Evolutionary conservation across 1,284 basidiomycete species (phyloP).

Genomic region (Marasmius sp.): DNA sequence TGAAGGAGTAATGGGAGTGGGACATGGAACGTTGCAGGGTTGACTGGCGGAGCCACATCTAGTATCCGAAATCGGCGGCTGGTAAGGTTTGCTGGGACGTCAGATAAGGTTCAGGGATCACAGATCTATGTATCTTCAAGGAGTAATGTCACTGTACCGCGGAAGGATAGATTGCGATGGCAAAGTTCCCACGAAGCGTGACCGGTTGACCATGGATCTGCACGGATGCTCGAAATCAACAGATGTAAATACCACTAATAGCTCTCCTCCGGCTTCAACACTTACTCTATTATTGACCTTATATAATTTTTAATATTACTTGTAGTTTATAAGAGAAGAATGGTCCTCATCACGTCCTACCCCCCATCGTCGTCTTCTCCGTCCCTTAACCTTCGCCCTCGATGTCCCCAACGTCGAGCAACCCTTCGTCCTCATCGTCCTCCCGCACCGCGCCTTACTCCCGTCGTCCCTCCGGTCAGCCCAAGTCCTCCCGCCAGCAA

Average conservation of each 20-base stretch:
- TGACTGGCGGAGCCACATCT: not conserved
- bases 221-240: not conserved
- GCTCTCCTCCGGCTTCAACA: not conserved
- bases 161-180: not conserved
- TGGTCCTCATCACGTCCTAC: not conserved
- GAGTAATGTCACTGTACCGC: not conserved
- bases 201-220: not conserved
- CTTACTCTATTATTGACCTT: not conserved
- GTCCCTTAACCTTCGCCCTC: constrained; percentile 12
- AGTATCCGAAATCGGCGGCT: too few relatives aligned
- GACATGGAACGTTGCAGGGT: not conserved
- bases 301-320: not conserved
- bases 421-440: constrained; percentile 31
- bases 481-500: constrained; percentile 76
- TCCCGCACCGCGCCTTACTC: constrained; percentile 42
- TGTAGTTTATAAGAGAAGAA: not conserved
- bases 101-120: constrained; percentile 34
- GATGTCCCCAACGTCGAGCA: constrained; percentile 53
- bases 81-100: constrained; percentile 20
- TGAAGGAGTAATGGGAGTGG: constrained; percentile 1
- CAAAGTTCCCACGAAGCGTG: not conserved
- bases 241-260: not conserved
- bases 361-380: constrained; percentile 3
- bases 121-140: constrained; percentile 19
- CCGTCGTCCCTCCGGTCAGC: constrained; percentile 54